Evolutionary conservation across 768 basidiomycete species (phyloP).

Genomic region (Auriscalpium microsporum): DNA sequence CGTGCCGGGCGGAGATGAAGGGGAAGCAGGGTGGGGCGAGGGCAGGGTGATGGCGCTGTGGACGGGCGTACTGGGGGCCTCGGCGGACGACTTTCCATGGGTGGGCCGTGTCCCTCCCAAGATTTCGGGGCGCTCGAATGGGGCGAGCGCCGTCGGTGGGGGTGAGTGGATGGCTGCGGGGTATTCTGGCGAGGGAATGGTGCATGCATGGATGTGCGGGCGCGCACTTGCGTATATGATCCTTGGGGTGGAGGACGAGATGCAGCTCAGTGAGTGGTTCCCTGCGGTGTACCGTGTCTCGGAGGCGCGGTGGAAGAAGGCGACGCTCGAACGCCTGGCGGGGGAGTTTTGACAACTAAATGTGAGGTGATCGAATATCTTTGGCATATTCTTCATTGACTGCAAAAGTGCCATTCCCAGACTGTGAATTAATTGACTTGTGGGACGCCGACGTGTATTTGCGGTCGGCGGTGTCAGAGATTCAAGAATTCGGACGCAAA

Average conservation of each 20-base stretch:
- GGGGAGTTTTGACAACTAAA: conserved; percentile 6
- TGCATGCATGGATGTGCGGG: conserved; percentile 57
- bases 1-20: conserved; percentile 1
- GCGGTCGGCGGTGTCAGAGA: too few relatives aligned
- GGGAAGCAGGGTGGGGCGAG: conserved; percentile 26
- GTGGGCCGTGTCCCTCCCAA: conserved; percentile 51
- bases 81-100: conserved; percentile 59
- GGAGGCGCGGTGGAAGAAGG: conserved; percentile 39
- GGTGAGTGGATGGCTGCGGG: conserved; percentile 72
- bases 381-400: too few relatives aligned
- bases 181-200: conserved; percentile 69
- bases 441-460: too few relatives aligned
- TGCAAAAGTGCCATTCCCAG: too few relatives aligned
- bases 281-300: conserved; percentile 43
- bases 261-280: conserved; percentile 34
- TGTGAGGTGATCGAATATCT: too few relatives aligned
- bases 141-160: conserved; percentile 1
- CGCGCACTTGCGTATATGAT: conserved; percentile 55
- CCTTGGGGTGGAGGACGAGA: conserved; percentile 30
- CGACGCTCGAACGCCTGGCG: conserved; percentile 29
- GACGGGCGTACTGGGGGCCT: conserved; percentile 58
- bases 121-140: conserved; percentile 30
- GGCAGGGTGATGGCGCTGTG: conserved; percentile 49
- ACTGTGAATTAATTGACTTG: too few relatives aligned
- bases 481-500: too few relatives aligned